These are phyloP conservation scores for Fusarium pseudocircinatum DNA, from an alignment of 2,329 filamentous ascomycete species.

Conservation along the genomic window DNA sequence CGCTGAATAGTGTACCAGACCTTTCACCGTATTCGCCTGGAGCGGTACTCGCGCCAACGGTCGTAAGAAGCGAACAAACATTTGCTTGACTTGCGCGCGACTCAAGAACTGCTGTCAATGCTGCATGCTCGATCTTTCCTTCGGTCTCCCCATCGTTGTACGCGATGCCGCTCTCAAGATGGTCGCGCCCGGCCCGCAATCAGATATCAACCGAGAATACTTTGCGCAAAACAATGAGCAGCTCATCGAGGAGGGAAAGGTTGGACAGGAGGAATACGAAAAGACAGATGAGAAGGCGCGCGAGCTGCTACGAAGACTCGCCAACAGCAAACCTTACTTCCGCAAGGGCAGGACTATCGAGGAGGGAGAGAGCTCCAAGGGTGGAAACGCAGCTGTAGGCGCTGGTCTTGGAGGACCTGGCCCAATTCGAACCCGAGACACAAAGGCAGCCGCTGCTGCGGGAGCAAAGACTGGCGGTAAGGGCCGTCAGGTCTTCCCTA, in stretches of 20 bases:
- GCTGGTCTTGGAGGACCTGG: constrained; percentile 72
- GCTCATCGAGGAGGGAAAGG: constrained; percentile 91
- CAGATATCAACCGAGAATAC: constrained; percentile 94
- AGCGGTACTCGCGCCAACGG: constrained; percentile 87
- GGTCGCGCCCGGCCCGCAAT: constrained; percentile 92
- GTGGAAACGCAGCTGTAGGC: constrained; percentile 60
- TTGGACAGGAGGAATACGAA: constrained; percentile 88
- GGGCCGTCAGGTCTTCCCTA: constrained; percentile 70
- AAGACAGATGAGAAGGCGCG: constrained; percentile 97
- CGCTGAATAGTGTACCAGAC: constrained; percentile 76
- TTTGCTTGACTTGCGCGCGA: constrained; percentile 95
- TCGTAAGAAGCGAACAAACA: constrained; percentile 91
- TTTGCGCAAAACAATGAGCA: constrained; percentile 98
- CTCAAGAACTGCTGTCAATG: constrained; percentile 99
- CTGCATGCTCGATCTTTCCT: constrained; percentile 98
- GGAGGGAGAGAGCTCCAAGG: constrained; percentile 48
- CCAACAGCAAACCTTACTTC: constrained; percentile 94
- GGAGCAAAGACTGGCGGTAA: constrained; percentile 60
- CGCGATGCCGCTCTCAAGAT: constrained; percentile 97
- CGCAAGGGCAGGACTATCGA: constrained; percentile 84
- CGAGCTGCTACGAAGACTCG: constrained; percentile 84
- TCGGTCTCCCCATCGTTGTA: constrained; percentile 93
- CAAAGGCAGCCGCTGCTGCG: constrained; percentile 59
- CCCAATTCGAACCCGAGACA: constrained; percentile 80
- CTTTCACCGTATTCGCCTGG: constrained; percentile 96